Base-by-base conservation (phyloP, 352 stramenopile genomes). In the Globisporangium sylvaticum region DNA sequence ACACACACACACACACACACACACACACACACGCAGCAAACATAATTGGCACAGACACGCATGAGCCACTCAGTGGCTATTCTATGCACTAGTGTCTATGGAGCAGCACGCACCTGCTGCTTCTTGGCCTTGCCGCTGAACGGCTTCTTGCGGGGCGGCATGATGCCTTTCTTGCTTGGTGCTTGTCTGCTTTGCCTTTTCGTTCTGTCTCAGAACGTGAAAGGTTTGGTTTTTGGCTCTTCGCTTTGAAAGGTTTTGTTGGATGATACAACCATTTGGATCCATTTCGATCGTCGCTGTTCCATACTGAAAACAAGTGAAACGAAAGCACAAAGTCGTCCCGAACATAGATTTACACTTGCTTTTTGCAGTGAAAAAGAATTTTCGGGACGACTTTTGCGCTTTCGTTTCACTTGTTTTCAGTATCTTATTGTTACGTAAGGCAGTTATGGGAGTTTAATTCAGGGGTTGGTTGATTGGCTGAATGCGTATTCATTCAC, bases 91-190 rank as follows among this genome's bases (percentile, higher is more conserved):
- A 20, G 7, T 24, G 15, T 0, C 6, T 50, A 3, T n/a, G 48
- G 2, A 32, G 4, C 22, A 22, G 5, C 27, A 27, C 42, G 31
- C 27, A 90, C 85, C 80, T 95, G 87, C 66, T 92, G 84, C 76
- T 95, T 95, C 82, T 95, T 95, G 66, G 84, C 84, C 65, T 95
- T 95, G 68, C 84, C 85, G 63, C 84, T 93, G 65, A 95, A 95
- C n/a, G 84, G 87, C 73, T 87, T 93, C 75, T 87, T 91, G 65
- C 80, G 69, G 24, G 78, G 72, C 54, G 74, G 25, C 74, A 83
- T 84, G 5, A 0, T 48, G 25, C 15, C 12, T 27, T 56, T n/a
- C n/a, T n/a, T n/a, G n/a, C 32, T 39, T 39, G 18, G 1, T 55
- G 39, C 12, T 31, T 57, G 5, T 42, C 29, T 18, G 25, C 15